Evolutionary conservation across 768 basidiomycete genomes (phyloP).

Genomic region (Mycena galericulata): DNA sequence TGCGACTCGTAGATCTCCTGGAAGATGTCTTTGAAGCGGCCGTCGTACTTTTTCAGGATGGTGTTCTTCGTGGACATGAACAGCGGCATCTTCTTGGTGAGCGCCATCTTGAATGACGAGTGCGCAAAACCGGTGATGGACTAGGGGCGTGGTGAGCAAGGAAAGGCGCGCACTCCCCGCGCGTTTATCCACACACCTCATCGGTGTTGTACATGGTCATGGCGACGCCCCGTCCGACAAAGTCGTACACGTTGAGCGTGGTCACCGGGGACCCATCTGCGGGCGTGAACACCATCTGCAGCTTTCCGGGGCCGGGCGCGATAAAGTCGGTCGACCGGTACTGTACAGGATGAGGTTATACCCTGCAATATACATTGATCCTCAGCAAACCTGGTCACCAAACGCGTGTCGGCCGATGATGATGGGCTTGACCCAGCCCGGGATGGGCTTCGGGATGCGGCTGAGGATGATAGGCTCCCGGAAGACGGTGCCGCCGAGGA

Average conservation of each 20-base stretch:
- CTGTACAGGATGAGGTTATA: constrained; percentile 47
- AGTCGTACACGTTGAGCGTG: constrained; percentile 89
- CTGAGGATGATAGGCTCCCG: constrained; percentile 96
- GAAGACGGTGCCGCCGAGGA: constrained; percentile 98
- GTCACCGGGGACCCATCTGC: constrained; percentile 76
- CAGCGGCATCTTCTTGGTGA: constrained; percentile 83
- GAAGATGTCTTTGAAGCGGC: constrained; percentile 99
- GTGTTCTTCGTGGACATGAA: constrained; percentile 99
- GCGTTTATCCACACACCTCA: constrained; percentile 62
- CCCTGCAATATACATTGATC: constrained; percentile 28
- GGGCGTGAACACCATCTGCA: constrained; percentile 93
- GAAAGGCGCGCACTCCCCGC: too few relatives aligned
- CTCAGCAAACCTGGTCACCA: constrained; percentile 82
- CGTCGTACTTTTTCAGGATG: constrained; percentile 97
- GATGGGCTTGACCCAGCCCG: constrained; percentile 98
- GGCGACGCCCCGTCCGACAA: constrained; percentile 92
- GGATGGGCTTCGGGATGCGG: constrained; percentile 92
- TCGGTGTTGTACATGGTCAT: constrained; percentile 99
- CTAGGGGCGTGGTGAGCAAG: constrained; percentile 49
- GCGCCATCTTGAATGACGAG: constrained; percentile 97
- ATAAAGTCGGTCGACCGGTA: constrained; percentile 96
- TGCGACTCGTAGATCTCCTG: constrained; percentile 91
- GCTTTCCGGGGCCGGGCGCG: constrained; percentile 91
- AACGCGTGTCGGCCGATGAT: constrained; percentile 97
- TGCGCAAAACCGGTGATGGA: constrained; percentile 97